Conservation (phyloP, 1,139 yeast species). For the Geotrichum citri-aurantii region DNA sequence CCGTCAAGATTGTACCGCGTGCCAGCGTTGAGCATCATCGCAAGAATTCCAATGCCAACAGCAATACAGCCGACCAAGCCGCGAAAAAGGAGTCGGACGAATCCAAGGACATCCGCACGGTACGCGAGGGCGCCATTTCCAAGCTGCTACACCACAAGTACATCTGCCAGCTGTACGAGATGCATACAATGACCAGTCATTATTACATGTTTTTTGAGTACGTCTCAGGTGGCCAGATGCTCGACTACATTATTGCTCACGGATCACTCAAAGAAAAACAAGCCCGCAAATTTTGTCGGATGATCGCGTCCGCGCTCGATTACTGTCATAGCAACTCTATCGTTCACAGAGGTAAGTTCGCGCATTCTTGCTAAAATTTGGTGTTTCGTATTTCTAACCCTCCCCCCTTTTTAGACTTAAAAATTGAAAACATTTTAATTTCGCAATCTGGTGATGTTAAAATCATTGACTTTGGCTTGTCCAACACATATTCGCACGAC, state of each 20-base stretch:
- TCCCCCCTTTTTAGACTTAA: conserved; percentile 49
- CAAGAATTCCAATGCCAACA: conserved; percentile 20
- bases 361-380: not conserved
- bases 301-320: conserved; percentile 91
- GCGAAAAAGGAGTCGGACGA: conserved; percentile 80
- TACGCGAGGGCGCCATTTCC: conserved; percentile 93
- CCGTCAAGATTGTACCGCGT: conserved; percentile 46
- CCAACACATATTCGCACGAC: conserved; percentile 73
- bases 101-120: conserved; percentile 85
- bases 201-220: conserved; percentile 96
- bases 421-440: conserved; percentile 94
- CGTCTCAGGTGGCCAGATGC: conserved; percentile 96
- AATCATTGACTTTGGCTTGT: conserved; percentile 92
- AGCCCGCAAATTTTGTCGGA: conserved; percentile 92
- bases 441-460: conserved; percentile 91
- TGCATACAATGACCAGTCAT: conserved; percentile 94
- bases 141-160: conserved; percentile 85
- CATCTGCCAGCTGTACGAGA: conserved; percentile 87
- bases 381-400: conserved; percentile 1
- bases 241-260: conserved; percentile 94
- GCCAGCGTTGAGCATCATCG: conserved; percentile 56
- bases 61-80: conserved; percentile 43
- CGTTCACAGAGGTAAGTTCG: conserved; percentile 60
- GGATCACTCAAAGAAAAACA: conserved; percentile 91
- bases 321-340: conserved; percentile 91